phyloP scores from a whole-genome alignment of 1,284 basidiomycete species.

The Fomitopsis schrenkii region DNA sequence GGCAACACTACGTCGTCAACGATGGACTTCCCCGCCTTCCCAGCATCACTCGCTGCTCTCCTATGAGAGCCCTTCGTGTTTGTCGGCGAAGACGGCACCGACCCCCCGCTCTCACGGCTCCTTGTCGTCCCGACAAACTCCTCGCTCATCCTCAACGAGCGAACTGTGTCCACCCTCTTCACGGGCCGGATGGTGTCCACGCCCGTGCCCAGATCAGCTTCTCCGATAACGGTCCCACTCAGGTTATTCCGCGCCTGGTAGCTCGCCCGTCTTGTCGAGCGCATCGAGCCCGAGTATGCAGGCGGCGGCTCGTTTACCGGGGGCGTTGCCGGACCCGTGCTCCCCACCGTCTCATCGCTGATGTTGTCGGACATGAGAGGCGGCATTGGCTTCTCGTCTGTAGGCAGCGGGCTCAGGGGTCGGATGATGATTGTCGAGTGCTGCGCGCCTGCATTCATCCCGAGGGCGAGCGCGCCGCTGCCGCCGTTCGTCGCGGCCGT shows the following conservation, averaged over 20 bases:
- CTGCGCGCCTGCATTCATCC: conserved; percentile 49
- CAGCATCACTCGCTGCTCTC: conserved; percentile 50
- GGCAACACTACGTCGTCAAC: conserved; percentile 82
- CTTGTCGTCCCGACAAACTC: conserved; percentile 77
- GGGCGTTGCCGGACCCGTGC: conserved; percentile 26
- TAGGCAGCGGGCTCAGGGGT: conserved; percentile 24
- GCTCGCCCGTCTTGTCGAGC: conserved; percentile 52
- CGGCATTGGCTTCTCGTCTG: conserved; percentile 38
- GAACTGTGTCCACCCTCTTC: conserved; percentile 82
- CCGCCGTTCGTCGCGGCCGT: conserved; percentile 60
- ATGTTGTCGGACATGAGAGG: conserved; percentile 35
- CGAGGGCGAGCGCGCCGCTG: conserved; percentile 49
- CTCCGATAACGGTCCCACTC: conserved; percentile 71
- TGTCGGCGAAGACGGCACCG: conserved; percentile 44
- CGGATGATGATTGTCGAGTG: conserved; percentile 73
- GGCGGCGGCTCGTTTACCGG: conserved; percentile 31
- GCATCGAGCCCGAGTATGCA: conserved; percentile 36
- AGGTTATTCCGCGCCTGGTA: conserved; percentile 68
- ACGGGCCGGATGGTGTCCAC: conserved; percentile 89
- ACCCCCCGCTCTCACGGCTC: conserved; percentile 44
- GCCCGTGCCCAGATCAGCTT: conserved; percentile 81
- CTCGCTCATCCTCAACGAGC: conserved; percentile 74
- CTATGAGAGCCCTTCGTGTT: conserved; percentile 37
- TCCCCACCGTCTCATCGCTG: conserved; percentile 33
- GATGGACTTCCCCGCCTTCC: conserved; percentile 65